Conservation (phyloP, 2,329 filamentous ascomycete species). For the Penicillium sp. region DNA sequence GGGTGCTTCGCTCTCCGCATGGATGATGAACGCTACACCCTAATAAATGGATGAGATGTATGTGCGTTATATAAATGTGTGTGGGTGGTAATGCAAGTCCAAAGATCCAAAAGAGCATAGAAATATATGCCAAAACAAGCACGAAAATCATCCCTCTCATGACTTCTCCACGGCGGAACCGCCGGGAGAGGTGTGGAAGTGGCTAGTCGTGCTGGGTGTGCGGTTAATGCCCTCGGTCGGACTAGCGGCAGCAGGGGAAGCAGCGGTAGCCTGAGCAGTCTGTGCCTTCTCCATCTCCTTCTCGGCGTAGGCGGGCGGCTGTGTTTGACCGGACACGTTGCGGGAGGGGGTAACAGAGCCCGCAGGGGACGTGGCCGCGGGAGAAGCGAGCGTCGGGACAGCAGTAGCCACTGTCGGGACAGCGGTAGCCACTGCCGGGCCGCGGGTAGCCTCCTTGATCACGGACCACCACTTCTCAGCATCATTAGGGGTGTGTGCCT, state of each 20-base stretch:
- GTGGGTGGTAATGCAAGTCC: neutral
- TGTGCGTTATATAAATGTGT: neutral
- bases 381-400: constrained; percentile 5
- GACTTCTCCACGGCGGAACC: constrained; percentile 23
- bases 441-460: constrained; percentile 49
- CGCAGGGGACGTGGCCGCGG: constrained; percentile 12
- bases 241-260: constrained; percentile 5
- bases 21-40: neutral
- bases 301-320: constrained; percentile 29
- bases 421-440: neutral
- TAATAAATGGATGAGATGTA: neutral
- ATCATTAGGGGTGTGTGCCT: constrained; percentile 76
- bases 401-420: neutral
- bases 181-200: constrained; percentile 31
- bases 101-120: neutral
- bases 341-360: constrained; percentile 12
- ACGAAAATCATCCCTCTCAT: neutral
- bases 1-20: neutral
- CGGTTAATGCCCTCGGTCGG: constrained; percentile 20
- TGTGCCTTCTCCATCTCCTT: constrained; percentile 16
- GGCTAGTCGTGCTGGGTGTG: constrained; percentile 23
- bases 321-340: constrained; percentile 3
- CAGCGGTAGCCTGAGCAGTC: neutral
- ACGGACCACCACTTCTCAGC: constrained; percentile 82
- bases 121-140: neutral